Percentiles rank a stretch among this genome's conserved stretches.
phyloP scores from a whole-genome alignment of 108 stramenopile species.

The Discostella stelligeroides region DNA sequence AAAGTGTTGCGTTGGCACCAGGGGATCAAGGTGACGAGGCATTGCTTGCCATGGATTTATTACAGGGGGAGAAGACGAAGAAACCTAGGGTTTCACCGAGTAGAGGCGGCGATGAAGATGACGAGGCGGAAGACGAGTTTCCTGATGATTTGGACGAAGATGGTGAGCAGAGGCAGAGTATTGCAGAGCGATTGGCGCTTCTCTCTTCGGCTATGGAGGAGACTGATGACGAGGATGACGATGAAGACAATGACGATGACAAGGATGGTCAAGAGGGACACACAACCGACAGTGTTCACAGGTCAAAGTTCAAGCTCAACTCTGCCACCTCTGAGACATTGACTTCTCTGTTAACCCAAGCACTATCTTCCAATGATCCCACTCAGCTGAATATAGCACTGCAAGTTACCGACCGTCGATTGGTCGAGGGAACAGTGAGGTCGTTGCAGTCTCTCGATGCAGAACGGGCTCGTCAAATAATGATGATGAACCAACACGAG shows the following conservation, averaged over 20 bases:
- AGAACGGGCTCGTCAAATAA: constrained; percentile 8
- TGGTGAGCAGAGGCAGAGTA: constrained; percentile 34
- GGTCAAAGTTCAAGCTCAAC: constrained; percentile 40
- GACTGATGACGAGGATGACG: constrained; percentile 43
- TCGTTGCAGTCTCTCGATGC: constrained; percentile 39
- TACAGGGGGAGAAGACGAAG: constrained; percentile 2
- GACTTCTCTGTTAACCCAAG: constrained; percentile 49
- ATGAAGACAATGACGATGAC: constrained; percentile 17
- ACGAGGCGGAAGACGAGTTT: constrained; percentile 16
- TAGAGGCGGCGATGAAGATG: constrained; percentile 16
- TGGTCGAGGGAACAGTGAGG: constrained; percentile 40
- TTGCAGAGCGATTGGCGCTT: constrained; percentile 52
- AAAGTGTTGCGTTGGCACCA: constrained; percentile 29
- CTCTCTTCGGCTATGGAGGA: constrained; percentile 55
- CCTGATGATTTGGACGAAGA: constrained; percentile 21
- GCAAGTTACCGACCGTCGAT: constrained; percentile 36
- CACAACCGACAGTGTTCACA: constrained; percentile 4
- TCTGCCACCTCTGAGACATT: constrained; percentile 52
- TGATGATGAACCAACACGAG: background rate
- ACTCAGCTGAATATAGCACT: constrained; percentile 46
- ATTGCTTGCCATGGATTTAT: constrained; percentile 40
- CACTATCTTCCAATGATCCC: constrained; percentile 50
- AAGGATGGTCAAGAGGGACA: constrained; percentile 6
- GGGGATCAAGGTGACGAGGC: constrained; percentile 45
- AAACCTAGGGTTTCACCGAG: background rate